Evolutionary conservation across 2,329 filamentous ascomycete genomes (phyloP).

Genomic region (Xylariaceae sp.): DNA sequence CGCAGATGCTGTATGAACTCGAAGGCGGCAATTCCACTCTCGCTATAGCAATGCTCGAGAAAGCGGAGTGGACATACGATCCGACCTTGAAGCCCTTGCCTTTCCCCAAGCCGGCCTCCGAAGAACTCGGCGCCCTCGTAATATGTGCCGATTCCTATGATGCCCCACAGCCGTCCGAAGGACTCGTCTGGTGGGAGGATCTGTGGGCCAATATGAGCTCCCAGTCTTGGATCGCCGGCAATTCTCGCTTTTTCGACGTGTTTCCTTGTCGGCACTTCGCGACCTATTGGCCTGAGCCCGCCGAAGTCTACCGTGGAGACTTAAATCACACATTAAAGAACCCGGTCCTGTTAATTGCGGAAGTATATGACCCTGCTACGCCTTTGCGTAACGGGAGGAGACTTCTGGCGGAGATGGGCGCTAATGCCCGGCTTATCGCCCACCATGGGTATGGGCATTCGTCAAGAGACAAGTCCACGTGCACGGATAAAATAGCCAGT

Average conservation of each 20-base stretch:
- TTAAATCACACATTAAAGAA: constrained; percentile 51
- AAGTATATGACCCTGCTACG: constrained; percentile 57
- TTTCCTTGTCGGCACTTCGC: constrained; percentile 54
- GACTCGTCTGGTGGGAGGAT: constrained; percentile 51
- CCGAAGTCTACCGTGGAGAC: constrained; percentile 54
- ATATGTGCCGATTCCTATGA: constrained; percentile 56
- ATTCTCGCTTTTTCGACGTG: constrained; percentile 52
- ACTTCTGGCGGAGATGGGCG: constrained; percentile 52
- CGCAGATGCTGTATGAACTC: constrained; percentile 50
- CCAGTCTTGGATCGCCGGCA: constrained; percentile 53
- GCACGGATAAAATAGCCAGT: constrained; percentile 50
- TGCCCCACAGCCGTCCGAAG: constrained; percentile 45
- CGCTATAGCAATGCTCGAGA: constrained; percentile 47
- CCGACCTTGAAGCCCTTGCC: constrained; percentile 43
- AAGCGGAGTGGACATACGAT: constrained; percentile 48
- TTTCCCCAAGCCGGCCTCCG: constrained; percentile 41
- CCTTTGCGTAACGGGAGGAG: constrained; percentile 55
- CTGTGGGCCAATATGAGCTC: constrained; percentile 56
- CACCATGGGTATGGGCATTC: constrained; percentile 59
- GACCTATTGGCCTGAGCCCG: constrained; percentile 52
- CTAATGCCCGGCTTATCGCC: constrained; percentile 53
- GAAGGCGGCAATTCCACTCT: constrained; percentile 53
- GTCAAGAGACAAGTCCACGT: constrained; percentile 51
- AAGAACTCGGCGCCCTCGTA: constrained; percentile 50
- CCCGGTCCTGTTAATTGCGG: constrained; percentile 54